Evolutionary conservation across 2,329 filamentous ascomycete genomes (phyloP).

Genomic region (Calonectria honghensis): DNA sequence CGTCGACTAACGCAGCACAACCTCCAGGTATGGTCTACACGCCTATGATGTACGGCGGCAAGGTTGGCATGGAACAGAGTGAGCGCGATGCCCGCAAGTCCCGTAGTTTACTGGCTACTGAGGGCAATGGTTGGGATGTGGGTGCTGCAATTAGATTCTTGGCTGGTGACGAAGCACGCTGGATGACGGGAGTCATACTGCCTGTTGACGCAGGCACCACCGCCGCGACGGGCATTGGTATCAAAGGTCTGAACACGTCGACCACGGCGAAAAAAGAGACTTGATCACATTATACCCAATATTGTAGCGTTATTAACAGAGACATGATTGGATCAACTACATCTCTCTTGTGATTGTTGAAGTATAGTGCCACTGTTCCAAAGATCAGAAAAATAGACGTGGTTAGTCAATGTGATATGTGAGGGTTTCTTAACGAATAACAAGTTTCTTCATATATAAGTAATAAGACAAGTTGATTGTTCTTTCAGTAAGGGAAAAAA

Average conservation of each 20-base stretch:
- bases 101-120: slow-evolving; percentile 59
- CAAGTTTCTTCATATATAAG: background rate
- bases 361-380: background rate
- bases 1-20: background rate
- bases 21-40: slow-evolving; percentile 20
- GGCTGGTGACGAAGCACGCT: slow-evolving; percentile 63
- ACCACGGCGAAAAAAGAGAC: background rate
- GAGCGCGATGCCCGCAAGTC: slow-evolving; percentile 60
- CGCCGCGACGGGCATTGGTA: slow-evolving; percentile 2
- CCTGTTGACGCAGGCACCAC: slow-evolving; percentile 64
- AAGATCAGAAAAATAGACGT: background rate
- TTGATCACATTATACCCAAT: background rate
- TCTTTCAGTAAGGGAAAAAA: background rate
- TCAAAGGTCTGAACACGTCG: background rate
- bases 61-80: slow-evolving; percentile 60
- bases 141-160: slow-evolving; percentile 64
- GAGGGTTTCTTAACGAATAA: background rate
- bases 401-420: background rate
- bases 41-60: slow-evolving; percentile 24
- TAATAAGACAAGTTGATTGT: slow-evolving; percentile 1
- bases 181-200: slow-evolving; percentile 65
- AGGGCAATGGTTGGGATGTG: slow-evolving; percentile 65
- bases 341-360: background rate
- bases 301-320: background rate
- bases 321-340: background rate